Conservation (phyloP, 2,329 filamentous ascomycete species). For the Chrysoporthe cubensis region DNA sequence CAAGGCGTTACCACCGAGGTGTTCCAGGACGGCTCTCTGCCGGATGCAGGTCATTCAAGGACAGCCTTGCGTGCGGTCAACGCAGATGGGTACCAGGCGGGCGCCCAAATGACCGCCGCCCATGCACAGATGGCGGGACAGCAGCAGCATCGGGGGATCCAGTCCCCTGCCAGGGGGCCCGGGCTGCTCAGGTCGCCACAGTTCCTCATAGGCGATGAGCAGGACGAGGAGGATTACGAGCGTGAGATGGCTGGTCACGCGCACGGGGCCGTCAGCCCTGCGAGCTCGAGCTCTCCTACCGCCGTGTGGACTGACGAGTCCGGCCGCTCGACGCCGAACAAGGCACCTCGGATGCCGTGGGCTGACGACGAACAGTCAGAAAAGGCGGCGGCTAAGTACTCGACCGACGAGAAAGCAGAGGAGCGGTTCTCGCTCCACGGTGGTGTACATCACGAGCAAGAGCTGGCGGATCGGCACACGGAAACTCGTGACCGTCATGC, state of each 20-base stretch:
- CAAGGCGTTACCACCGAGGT: conserved; percentile 15
- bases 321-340: background rate
- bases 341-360: background rate
- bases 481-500: background rate
- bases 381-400: background rate
- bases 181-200: conserved; percentile 1
- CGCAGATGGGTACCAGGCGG: background rate
- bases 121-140: background rate
- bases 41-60: conserved; percentile 1
- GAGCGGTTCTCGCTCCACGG: background rate
- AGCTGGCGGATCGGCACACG: background rate
- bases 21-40: conserved; percentile 18
- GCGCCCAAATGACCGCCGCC: background rate
- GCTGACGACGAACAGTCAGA: background rate
- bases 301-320: conserved; percentile 6
- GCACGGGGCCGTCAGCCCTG: background rate
- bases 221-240: conserved; percentile 16
- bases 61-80: background rate
- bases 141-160: background rate
- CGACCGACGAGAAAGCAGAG: background rate
- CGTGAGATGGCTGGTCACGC: background rate
- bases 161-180: background rate
- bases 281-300: background rate
- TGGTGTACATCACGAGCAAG: background rate
- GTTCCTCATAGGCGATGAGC: conserved; percentile 24